Evolutionary conservation across 164 flowering plant genomes (phyloP), one percentile per base, ranked within the genome.

Genomic region (Nymphaea colorata): DNA sequence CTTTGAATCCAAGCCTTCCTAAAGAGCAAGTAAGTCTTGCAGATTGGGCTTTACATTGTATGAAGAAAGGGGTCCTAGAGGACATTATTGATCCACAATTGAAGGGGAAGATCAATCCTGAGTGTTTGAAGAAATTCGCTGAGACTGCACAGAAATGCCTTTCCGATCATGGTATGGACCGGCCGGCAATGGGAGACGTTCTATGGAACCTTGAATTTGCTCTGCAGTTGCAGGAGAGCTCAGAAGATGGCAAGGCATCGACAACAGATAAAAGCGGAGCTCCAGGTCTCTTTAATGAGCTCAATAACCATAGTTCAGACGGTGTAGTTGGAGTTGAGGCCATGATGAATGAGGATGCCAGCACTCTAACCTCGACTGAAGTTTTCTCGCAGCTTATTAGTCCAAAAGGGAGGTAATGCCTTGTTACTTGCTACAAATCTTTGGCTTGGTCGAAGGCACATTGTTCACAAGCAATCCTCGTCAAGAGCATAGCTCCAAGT

Each of bases 1-100:
- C 81, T 0, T 75, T 86, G 0, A 77, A 80, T 66, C 78, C 85
- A 0, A 75, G 68, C 73, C 82, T 86, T 59, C 76, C 87, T 0
- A 84, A 78, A 69, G 91, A 86, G 53, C 82, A 83, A 68, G 85
- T 86, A 4, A 83, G 85, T 64, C 79, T 86, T 12, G 90, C 74
- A 0, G 74, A 76, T 25, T 84, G 87, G 87, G 82, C 75, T 4
- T 44, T 67, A 12, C 62, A 18, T 1, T 70, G 79, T 41, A 62
- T 62, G 25, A 68, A 62, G 16, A 76, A 70, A 6, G 84, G 84
- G 1, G 75, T 51, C 18, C 51, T 81, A 2, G 61, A 68, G 11
- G 64, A 75, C 11, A 75, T 80, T 12, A 69, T 82, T 11, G 87
- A 84, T 43, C 75, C 77, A 0, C 17, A 62, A n/a, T 68, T 84